phyloP scores from a whole-genome alignment of 306 rosid species.

The Gastrolobium villosum region DNA sequence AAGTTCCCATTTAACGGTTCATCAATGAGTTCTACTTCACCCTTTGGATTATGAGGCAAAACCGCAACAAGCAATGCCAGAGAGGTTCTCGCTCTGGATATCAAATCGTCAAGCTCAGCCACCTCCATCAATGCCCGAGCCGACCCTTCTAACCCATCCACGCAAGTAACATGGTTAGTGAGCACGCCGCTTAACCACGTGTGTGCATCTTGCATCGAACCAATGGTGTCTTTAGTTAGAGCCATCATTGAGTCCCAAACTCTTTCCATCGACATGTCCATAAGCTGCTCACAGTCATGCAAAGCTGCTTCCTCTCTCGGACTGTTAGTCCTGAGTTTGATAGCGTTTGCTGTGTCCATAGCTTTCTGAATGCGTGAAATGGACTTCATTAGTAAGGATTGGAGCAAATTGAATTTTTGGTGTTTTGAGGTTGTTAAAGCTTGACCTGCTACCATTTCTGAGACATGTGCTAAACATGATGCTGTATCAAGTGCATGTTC shows the following conservation, averaged over 20 bases:
- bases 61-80: conserved; percentile 60
- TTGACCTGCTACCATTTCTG: conserved; percentile 36
- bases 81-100: conserved; percentile 59
- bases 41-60: conserved; percentile 19
- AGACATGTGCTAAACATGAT: conserved; percentile 60
- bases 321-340: conserved; percentile 48
- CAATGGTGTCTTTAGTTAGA: conserved; percentile 39
- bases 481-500: conserved; percentile 51
- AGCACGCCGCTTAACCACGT: conserved; percentile 79
- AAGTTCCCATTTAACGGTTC: conserved; percentile 46
- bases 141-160: conserved; percentile 63
- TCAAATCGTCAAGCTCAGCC: conserved; percentile 54
- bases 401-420: conserved; percentile 39
- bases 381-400: conserved; percentile 54
- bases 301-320: conserved; percentile 56
- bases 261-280: conserved; percentile 63
- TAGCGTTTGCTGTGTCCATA: conserved; percentile 32
- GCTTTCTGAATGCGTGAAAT: conserved; percentile 48
- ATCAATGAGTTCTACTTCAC: not conserved
- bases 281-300: conserved; percentile 62
- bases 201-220: conserved; percentile 60
- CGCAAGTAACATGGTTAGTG: conserved; percentile 77
- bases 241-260: conserved; percentile 55
- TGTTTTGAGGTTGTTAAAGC: not conserved
- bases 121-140: conserved; percentile 41